Conservation (phyloP, 257 asterid species). For the Forsythia viridissima region DNA sequence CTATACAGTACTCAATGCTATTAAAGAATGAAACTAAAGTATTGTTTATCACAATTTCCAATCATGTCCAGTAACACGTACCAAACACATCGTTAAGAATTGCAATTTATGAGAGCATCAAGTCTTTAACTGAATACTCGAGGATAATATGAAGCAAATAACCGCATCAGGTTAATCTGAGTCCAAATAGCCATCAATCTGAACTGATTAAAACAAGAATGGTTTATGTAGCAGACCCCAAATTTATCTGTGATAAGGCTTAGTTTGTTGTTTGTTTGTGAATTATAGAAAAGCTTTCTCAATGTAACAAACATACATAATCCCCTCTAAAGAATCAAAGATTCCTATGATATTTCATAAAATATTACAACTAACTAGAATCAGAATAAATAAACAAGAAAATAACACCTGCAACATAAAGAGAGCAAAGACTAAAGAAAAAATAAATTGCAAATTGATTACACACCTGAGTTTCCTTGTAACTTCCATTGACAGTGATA, state of each 20-base stretch:
- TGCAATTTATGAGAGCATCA: not conserved
- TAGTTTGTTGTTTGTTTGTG: not conserved
- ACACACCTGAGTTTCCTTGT: slow-evolving; percentile 39
- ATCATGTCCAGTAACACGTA: not conserved
- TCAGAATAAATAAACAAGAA: not conserved
- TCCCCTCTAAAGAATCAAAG: not conserved
- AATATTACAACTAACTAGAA: not conserved
- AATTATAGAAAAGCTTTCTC: not conserved
- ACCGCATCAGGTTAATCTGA: not conserved
- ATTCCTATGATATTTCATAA: not conserved
- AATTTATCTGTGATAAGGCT: not conserved
- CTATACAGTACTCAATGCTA: too few relatives aligned
- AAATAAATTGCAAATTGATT: slow-evolving; percentile 4
- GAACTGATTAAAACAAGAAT: not conserved
- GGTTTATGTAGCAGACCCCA: not conserved
- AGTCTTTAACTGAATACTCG: not conserved
- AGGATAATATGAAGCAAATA: not conserved
- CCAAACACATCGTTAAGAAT: too few relatives aligned
- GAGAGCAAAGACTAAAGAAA: not conserved
- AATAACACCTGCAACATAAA: not conserved
- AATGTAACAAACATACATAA: not conserved
- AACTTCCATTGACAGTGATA: slow-evolving; percentile 27
- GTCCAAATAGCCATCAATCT: not conserved
- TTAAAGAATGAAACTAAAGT: not conserved
- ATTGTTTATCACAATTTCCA: not conserved